Evolutionary conservation across 331 rosid genomes (phyloP), one percentile per base, ranked within the genome.

Genomic region (Rhamnella rubrinervis): DNA sequence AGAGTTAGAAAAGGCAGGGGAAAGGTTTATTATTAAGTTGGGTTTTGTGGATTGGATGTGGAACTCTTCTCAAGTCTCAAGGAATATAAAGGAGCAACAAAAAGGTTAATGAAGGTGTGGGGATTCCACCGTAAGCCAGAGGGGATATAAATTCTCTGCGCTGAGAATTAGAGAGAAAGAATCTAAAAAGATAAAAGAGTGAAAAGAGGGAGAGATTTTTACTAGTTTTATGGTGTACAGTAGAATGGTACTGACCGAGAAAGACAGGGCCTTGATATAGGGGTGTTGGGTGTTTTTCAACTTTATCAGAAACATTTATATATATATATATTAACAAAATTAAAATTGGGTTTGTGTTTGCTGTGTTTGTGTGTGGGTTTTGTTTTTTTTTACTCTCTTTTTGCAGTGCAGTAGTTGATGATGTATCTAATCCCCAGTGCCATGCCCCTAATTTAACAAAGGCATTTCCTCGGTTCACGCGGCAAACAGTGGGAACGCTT

Each of bases 101-200:
- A 75, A 70, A 75, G 81, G 64, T 72, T 4, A 66, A 58, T 73
- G 21, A 40, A 39, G 66, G 18, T 60, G 56, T 39, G 55, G 66
- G 25, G 79, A 5, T 44, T 44, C 49, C 49, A 9, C 16, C 49
- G 16, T 70, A 72, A 72, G 74, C 78, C 56, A 51, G 14, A 38
- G 61, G 26, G 62, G 73, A 76, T 81, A 61, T 50, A 60, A 80
- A 73, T 41, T 66, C 58, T 75, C 49, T 9, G 49, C 11, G 85
- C 70, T 74, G 68, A 69, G 75, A 70, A 75, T 19, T 17, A 73
- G 51, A 65, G 59, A 40, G 73, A 76, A 75, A 70, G 87, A 79
- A 79, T 74, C 80, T 63, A 62, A 66, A 73, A 71, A 62, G 44
- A 75, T 61, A 63, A 49, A 67, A 57, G 64, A 49, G 53, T 5